These are phyloP conservation scores for Xylaria flabelliformis DNA, from an alignment of 495 filamentous ascomycete genomes.

Conservation along the genomic window DNA sequence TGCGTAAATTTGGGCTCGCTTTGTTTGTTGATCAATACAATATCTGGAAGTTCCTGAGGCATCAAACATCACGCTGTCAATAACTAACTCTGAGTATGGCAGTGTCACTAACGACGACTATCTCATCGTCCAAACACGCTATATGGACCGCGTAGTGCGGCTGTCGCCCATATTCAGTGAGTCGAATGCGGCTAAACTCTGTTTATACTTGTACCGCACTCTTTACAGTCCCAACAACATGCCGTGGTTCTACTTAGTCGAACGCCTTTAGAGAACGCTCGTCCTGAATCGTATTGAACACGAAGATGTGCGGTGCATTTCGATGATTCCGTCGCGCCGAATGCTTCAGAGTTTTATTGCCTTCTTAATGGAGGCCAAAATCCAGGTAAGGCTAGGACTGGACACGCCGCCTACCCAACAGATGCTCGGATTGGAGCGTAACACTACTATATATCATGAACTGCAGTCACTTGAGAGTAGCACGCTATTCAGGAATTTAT, in stretches of 20 bases:
- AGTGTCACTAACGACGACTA: neutral
- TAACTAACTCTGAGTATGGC: neutral
- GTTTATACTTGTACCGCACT: constrained; percentile 16
- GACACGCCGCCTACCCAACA: neutral
- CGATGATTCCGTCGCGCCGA: neutral
- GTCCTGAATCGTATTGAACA: neutral
- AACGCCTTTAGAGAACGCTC: neutral
- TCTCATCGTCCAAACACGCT: constrained; percentile 25
- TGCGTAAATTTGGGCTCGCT: neutral
- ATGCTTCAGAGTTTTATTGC: neutral
- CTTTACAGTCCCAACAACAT: neutral
- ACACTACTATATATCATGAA: neutral
- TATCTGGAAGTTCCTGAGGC: neutral
- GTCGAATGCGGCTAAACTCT: constrained; percentile 22
- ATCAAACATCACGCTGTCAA: neutral
- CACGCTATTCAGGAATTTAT: neutral
- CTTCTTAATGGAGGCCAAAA: neutral
- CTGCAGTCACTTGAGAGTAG: too few species aligned
- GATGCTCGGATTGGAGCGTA: accelerated
- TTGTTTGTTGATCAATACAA: too few species aligned
- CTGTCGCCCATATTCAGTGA: constrained; percentile 29
- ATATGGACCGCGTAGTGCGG: constrained; percentile 29
- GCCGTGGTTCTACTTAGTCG: neutral
- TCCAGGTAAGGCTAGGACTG: neutral
- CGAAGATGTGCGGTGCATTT: neutral